Evolutionary conservation across 495 filamentous ascomycete genomes (phyloP), one percentile per base, ranked within the genome.

Genomic region (Stereocaulon alpinum): DNA sequence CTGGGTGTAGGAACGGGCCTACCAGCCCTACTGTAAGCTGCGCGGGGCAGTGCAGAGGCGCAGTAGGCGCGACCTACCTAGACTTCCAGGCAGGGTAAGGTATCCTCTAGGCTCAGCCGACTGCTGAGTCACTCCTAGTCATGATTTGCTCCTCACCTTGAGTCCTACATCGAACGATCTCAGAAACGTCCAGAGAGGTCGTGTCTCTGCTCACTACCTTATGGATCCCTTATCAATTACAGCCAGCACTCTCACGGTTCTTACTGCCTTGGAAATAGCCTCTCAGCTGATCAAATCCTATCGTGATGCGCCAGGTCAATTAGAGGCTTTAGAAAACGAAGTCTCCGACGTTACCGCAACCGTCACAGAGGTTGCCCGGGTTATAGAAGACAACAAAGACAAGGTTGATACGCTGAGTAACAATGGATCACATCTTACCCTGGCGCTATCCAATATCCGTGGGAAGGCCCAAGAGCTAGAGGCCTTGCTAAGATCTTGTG

Each of bases 191-290:
- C 43, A 22, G 24, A 20, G 7, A 20, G 43, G 0, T 24, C 3
- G 43, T 24, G 43, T 24, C 43, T 24, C 18, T 47, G 18, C 24
- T 47, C 3, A 47, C 24, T 24, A 24, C 24, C 24, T 47, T 18
- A 47, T 47, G 43, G 43, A 47, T 47, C 43, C 43, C 9, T 47
- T 47, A 47, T 47, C 43, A 47, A 47, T 47, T 17, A 47, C 43
- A 6, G 43, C 14, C 17, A 45, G 43, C 43, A 45, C 43, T 22
- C 43, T 45, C 43, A 45, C 43, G 18, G 14, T 45, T 45, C 43
- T 45, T 45, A 20, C 43, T 7, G 12, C 43, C 43, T 22, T 45
- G 6, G 43, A 45, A 45, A 45, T 15, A 11, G n/a, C n/a, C 43
- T 18, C 11, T 15, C 43, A 45, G 4, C 24, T 45, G 43, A 45